A percentile compares a stretch with the other conserved stretches of the same genome.
Evolutionary conservation across 176 grass and related monocot species (phyloP).

Genomic region (Oryza coarctata): DNA sequence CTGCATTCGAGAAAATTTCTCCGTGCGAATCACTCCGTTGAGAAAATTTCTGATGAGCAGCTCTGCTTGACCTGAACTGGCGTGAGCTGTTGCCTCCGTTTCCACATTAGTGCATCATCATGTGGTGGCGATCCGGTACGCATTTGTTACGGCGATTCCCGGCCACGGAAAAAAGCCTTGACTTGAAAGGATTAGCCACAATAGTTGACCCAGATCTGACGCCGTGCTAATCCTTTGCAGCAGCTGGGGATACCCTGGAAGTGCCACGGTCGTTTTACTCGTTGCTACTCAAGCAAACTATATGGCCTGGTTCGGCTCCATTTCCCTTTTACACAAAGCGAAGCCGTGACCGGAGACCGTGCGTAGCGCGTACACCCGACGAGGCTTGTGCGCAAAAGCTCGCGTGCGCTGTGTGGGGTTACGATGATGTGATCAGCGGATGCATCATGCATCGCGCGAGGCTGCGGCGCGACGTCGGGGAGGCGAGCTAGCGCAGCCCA

Average conservation of each 20-base stretch:
- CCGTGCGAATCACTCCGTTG: neutral
- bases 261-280: neutral
- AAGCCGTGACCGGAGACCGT: too few species aligned
- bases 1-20: neutral
- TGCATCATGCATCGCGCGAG: too few species aligned
- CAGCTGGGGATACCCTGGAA: neutral
- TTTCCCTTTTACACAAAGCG: neutral
- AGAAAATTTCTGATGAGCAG: neutral
- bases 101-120: slow-evolving; percentile 2
- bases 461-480: too few species aligned
- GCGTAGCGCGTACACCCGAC: too few species aligned
- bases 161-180: neutral
- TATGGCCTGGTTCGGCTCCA: neutral
- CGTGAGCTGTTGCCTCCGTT: slow-evolving; percentile 7
- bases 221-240: neutral
- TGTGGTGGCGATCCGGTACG: slow-evolving; percentile 16
- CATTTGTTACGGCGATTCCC: neutral
- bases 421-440: too few species aligned
- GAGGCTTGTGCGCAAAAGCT: too few species aligned
- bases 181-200: slow-evolving; percentile 1
- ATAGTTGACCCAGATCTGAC: slow-evolving; percentile 36
- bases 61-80: slow-evolving; percentile 17
- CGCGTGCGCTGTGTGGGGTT: too few species aligned
- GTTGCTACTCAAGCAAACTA: neutral
- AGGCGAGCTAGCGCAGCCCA: too few species aligned